These are phyloP conservation scores for Eimeria maxima DNA, from an alignment of 169 alveolate species.

Conservation along the genomic window DNA sequence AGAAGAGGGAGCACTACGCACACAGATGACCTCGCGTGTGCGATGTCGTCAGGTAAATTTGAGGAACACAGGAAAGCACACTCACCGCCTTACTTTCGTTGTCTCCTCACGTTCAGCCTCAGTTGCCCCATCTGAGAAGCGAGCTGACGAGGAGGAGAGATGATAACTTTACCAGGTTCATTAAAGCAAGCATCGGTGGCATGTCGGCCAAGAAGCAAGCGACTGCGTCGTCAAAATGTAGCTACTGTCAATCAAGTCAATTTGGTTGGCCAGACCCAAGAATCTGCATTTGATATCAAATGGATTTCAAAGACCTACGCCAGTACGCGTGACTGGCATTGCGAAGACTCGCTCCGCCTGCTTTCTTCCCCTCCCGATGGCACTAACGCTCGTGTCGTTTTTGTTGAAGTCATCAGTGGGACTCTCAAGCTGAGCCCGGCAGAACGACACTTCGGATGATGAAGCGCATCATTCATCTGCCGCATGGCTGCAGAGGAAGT, in stretches of 20 bases:
- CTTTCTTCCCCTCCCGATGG: background rate
- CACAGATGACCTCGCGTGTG: background rate
- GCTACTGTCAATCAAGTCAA: background rate
- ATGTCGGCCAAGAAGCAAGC: background rate
- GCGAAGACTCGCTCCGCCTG: background rate
- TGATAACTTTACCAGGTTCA: background rate
- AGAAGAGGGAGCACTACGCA: background rate
- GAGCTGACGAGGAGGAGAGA: constrained; percentile 2
- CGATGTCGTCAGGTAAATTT: constrained; percentile 30
- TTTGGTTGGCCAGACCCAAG: background rate
- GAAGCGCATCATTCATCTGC: background rate
- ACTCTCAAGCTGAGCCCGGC: background rate
- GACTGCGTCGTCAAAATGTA: background rate
- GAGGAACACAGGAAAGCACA: constrained; percentile 43
- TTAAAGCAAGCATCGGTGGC: background rate
- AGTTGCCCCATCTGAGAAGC: constrained; percentile 56
- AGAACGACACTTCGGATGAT: background rate
- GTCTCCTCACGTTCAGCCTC: constrained; percentile 55
- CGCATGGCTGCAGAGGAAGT: background rate
- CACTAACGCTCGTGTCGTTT: background rate
- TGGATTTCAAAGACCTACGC: background rate
- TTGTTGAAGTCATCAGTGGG: background rate
- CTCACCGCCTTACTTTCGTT: constrained; percentile 68
- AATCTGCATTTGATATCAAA: background rate
- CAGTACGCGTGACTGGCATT: background rate